Evolutionary conservation across 352 stramenopile genomes (phyloP).

Genomic region (Globisporangium orthogonon): DNA sequence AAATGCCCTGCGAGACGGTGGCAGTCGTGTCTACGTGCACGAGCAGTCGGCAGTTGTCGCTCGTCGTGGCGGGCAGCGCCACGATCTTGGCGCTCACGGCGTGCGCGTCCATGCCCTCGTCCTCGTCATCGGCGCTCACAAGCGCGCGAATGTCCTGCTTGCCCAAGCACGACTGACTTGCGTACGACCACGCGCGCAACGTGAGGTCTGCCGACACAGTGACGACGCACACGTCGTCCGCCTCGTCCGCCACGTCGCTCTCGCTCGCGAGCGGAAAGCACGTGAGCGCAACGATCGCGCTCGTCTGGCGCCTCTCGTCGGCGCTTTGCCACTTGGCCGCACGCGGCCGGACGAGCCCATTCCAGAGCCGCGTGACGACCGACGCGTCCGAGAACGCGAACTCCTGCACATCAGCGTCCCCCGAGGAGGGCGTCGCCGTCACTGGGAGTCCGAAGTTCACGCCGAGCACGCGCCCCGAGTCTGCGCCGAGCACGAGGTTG

Average conservation of each 20-base stretch:
- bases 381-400: constrained; percentile 69
- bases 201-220: constrained; percentile 66
- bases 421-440: constrained; percentile 3
- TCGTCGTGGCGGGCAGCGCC: constrained; percentile 41
- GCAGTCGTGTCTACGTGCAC: constrained; percentile 59
- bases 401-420: constrained; percentile 37
- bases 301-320: constrained; percentile 22
- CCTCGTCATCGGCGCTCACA: constrained; percentile 25
- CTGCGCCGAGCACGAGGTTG: constrained; percentile 60
- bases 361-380: constrained; percentile 64
- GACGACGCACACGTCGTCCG: constrained; percentile 60
- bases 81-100: constrained; percentile 54
- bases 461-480: constrained; percentile 49
- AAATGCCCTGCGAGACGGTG: constrained; percentile 50
- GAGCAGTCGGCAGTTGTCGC: constrained; percentile 52
- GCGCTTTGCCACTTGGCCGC: constrained; percentile 26
- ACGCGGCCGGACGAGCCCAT: constrained; percentile 45
- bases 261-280: constrained; percentile 44
- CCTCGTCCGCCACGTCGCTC: constrained; percentile 28
- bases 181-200: constrained; percentile 61
- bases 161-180: constrained; percentile 53
- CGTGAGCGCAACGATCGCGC: constrained; percentile 48
- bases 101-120: constrained; percentile 32
- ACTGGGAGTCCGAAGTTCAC: constrained; percentile 64
- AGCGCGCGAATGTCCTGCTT: constrained; percentile 49